These are phyloP conservation scores for Herpetospermum pedunculosum DNA, from an alignment of 306 rosid species.

Conservation along the genomic window DNA sequence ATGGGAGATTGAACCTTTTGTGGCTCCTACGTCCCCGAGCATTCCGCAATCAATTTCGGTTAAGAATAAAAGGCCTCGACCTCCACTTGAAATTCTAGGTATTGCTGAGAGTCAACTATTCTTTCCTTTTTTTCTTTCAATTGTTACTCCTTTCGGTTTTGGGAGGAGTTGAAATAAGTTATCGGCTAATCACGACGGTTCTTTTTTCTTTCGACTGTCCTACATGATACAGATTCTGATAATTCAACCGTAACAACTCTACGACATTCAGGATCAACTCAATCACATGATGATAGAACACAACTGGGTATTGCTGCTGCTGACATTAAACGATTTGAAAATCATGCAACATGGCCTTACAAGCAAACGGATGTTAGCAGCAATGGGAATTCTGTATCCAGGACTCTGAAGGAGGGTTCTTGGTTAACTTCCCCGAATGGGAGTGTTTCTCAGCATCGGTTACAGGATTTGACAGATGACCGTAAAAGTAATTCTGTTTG, in stretches of 20 bases:
- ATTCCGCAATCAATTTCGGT: slow-evolving; percentile 31
- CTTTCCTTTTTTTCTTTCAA: neutral
- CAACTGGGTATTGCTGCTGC: slow-evolving; percentile 22
- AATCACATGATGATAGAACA: slow-evolving; percentile 34
- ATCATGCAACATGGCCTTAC: slow-evolving; percentile 33
- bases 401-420: slow-evolving; percentile 42
- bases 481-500: slow-evolving; percentile 38
- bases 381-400: slow-evolving; percentile 29
- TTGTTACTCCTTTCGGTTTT: neutral
- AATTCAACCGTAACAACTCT: slow-evolving; percentile 39
- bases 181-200: neutral
- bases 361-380: slow-evolving; percentile 36
- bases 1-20: slow-evolving; percentile 87
- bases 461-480: slow-evolving; percentile 54
- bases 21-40: slow-evolving; percentile 33
- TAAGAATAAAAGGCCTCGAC: slow-evolving; percentile 79
- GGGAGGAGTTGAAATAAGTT: neutral
- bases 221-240: slow-evolving; percentile 25
- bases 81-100: slow-evolving; percentile 38
- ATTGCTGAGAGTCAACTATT: slow-evolving; percentile 30
- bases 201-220: neutral
- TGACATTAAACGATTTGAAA: slow-evolving; percentile 45
- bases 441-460: slow-evolving; percentile 30
- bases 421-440: slow-evolving; percentile 50
- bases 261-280: slow-evolving; percentile 40